Base-by-base conservation (phyloP, 768 basidiomycete genomes). In the Naganishia antarctica region DNA sequence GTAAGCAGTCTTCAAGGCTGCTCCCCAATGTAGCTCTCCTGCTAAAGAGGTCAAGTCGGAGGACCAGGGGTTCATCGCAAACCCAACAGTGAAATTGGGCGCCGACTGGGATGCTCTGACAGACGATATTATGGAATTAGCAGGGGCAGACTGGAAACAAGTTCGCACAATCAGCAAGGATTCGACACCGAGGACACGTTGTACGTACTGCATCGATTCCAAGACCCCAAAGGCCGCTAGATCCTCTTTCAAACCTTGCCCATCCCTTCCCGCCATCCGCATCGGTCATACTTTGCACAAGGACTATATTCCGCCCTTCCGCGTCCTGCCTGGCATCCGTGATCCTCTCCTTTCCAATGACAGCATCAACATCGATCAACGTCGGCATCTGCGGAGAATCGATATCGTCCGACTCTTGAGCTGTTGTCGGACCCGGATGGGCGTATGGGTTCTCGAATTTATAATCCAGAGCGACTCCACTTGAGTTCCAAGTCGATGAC, bases 11-110 rank as follows among this genome's bases (percentile, higher is more conserved):
- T 29, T 13, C 0, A 74, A 74, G 32, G 62, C 71, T 5, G 69
- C 76, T 8, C 76, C 76, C 76, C 76, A 77, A 51, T 77, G 74
- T 1, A 77, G 58, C 16, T 46, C 63, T 0, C 76, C 76, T 6
- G 72, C 74, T 21, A 58, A 48, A 8, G 43, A 49, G 9, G 47
- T 57, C 3, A 60, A 43, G 26, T 67, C 65, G 3, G 59, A 62
- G 1, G 70, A 63, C 46, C 60, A 68, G 7, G 64, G 60, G 44
- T 46, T 51, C 40, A 77, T 71, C 26, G 73, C 71, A 26, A 77
- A 70, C 3, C 74, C 76, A 9, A 77, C 48, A 11, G 60, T 61
- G 29, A 60, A 41, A 25, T 48, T 50, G 67, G 16, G 64, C 51
- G 49, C 66, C 60, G 64, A 26, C 29, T 66, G 68, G 1, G 57